Conservation (phyloP, 2,329 filamentous ascomycete species). For the Colletotrichum tropicale region DNA sequence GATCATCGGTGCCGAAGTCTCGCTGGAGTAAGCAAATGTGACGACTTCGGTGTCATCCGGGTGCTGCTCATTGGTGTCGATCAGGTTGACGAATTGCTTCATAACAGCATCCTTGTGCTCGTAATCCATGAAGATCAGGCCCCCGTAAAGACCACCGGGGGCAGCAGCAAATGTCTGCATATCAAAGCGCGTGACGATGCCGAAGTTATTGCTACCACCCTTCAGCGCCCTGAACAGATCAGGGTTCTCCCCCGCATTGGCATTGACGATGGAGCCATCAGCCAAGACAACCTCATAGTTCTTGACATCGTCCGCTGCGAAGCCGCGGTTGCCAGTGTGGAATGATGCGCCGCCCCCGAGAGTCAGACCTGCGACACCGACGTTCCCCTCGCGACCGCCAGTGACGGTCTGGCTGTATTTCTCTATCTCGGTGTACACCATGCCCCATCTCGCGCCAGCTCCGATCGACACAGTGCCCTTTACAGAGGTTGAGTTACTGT, state of each 20-base stretch:
- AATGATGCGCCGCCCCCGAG: slow-evolving; percentile 32
- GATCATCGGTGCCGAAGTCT: neutral
- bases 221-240: slow-evolving; percentile 53
- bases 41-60: neutral
- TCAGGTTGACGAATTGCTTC: neutral
- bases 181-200: slow-evolving; percentile 40
- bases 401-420: neutral
- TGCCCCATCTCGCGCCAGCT: neutral
- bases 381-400: neutral
- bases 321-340: slow-evolving; percentile 4
- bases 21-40: neutral
- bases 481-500: neutral
- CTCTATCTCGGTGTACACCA: neutral
- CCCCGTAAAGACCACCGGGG: neutral
- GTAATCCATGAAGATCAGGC: neutral
- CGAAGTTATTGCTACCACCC: slow-evolving; percentile 53
- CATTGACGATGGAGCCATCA: slow-evolving; percentile 44
- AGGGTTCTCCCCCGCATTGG: slow-evolving; percentile 33
- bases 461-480: neutral
- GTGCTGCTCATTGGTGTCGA: neutral
- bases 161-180: neutral
- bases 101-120: neutral
- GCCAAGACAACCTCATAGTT: slow-evolving; percentile 50
- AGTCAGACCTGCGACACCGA: slow-evolving; percentile 29
- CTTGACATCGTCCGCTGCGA: slow-evolving; percentile 46